Conservation (phyloP, 192 early-diverging fungal genomes). For the Helicostylum pulchrum region DNA sequence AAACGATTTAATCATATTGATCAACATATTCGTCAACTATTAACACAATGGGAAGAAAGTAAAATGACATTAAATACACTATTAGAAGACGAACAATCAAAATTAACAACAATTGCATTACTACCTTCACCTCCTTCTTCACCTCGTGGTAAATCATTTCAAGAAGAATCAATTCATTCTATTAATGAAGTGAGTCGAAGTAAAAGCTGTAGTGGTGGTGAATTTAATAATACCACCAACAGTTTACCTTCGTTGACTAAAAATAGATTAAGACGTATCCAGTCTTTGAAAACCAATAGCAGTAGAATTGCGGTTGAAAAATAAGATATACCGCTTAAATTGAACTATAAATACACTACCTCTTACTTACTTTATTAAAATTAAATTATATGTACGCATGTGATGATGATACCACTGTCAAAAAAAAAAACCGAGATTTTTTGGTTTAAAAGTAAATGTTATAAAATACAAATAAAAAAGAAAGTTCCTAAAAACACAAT, state of each 20-base stretch:
- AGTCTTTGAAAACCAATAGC: background rate
- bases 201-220: background rate
- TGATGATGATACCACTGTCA: too few relatives aligned
- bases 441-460: too few relatives aligned
- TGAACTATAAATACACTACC: too few relatives aligned
- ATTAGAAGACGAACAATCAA: slow-evolving; percentile 24
- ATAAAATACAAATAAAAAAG: too few relatives aligned
- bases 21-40: slow-evolving; percentile 44
- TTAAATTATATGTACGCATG: too few relatives aligned
- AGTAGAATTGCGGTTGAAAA: background rate
- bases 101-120: background rate
- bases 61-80: slow-evolving; percentile 36
- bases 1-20: slow-evolving; percentile 33
- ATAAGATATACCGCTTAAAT: too few relatives aligned
- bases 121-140: slow-evolving; percentile 30
- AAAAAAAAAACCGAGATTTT: too few relatives aligned
- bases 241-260: too few relatives aligned
- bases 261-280: background rate
- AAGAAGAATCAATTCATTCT: too few relatives aligned
- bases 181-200: too few relatives aligned
- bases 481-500: too few relatives aligned
- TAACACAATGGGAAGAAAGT: slow-evolving; percentile 48
- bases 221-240: background rate
- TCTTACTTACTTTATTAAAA: too few relatives aligned
- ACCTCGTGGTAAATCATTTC: background rate